Conservation (phyloP, 345 rosid genomes). For the Theobroma cacao region DNA sequence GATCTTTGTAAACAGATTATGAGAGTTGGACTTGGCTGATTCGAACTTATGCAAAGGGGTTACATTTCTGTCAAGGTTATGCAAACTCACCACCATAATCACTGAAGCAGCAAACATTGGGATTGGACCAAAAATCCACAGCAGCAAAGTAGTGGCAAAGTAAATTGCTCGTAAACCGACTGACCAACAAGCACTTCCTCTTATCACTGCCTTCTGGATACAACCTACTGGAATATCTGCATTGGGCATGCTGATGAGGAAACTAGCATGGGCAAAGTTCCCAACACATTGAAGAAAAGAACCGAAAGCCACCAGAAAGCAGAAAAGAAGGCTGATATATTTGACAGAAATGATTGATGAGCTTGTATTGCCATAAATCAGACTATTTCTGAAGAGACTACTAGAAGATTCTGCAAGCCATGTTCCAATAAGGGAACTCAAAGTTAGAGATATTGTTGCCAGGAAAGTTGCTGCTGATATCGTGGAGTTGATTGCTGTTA, state of each 20-base stretch:
- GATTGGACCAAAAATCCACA: slow-evolving; percentile 38
- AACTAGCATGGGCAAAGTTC: slow-evolving; percentile 25
- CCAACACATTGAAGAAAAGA: slow-evolving; percentile 30
- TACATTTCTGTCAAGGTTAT: slow-evolving; percentile 22
- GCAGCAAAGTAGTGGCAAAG: slow-evolving; percentile 26
- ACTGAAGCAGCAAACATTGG: slow-evolving; percentile 33
- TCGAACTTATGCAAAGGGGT: slow-evolving; percentile 22
- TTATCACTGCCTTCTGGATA: slow-evolving; percentile 21
- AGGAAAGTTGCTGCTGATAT: slow-evolving; percentile 30
- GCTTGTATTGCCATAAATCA: slow-evolving; percentile 30
- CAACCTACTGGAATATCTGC: slow-evolving; percentile 22
- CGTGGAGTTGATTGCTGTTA: slow-evolving; percentile 25
- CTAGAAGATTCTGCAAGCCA: slow-evolving; percentile 20
- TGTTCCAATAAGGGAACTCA: slow-evolving; percentile 36
- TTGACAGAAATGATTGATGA: slow-evolving; percentile 21
- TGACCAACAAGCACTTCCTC: slow-evolving; percentile 28
- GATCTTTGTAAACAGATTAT: background rate
- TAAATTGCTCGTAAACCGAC: slow-evolving; percentile 29
- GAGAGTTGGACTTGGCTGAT: slow-evolving; percentile 6
- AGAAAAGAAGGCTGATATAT: slow-evolving; percentile 28
- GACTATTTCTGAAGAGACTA: slow-evolving; percentile 9
- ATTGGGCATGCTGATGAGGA: slow-evolving; percentile 31
- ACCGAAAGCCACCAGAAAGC: slow-evolving; percentile 33
- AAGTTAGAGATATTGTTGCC: slow-evolving; percentile 26
- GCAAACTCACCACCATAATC: slow-evolving; percentile 24